These are phyloP conservation scores for Styphnolobium japonicum DNA, from an alignment of 306 rosid species.

Conservation along the genomic window DNA sequence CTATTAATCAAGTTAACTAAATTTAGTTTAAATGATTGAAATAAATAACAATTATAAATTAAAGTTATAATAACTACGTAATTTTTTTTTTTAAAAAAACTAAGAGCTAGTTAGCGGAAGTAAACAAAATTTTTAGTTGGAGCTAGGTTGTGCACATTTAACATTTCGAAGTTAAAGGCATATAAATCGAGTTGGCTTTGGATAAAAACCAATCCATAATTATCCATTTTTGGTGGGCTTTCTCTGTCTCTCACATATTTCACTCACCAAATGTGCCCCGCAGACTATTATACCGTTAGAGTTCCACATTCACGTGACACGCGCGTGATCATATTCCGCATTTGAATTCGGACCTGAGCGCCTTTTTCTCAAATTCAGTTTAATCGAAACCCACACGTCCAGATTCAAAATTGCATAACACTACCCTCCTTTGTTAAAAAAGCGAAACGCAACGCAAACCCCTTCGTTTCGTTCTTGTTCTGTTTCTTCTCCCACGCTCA, in stretches of 20 bases:
- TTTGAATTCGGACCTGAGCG: conserved; percentile 63
- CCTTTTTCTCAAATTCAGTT: conserved; percentile 50
- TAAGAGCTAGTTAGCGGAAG: too few species aligned
- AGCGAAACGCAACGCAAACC: conserved; percentile 11
- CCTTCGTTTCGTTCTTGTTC: not conserved
- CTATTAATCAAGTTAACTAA: too few species aligned
- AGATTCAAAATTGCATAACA: conserved; percentile 40
- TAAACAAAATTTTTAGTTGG: too few species aligned
- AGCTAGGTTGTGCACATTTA: not conserved
- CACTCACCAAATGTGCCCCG: not conserved
- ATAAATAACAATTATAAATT: not conserved
- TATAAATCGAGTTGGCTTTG: not conserved
- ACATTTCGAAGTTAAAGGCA: not conserved
- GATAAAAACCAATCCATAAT: not conserved
- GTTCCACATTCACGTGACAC: conserved; percentile 18
- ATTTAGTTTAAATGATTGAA: not conserved
- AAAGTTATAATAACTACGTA: too few species aligned
- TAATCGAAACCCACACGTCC: conserved; percentile 36
- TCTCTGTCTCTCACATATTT: not conserved
- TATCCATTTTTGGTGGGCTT: conserved; percentile 13
- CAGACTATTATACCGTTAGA: conserved; percentile 31
- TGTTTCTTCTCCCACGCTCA: not conserved
- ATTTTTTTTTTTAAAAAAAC: too few species aligned
- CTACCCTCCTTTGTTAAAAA: conserved; percentile 26
- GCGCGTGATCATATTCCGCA: conserved; percentile 44